These are phyloP conservation scores for Alternaria postmessia DNA, from an alignment of 2,329 filamentous ascomycete genomes.

Conservation along the genomic window DNA sequence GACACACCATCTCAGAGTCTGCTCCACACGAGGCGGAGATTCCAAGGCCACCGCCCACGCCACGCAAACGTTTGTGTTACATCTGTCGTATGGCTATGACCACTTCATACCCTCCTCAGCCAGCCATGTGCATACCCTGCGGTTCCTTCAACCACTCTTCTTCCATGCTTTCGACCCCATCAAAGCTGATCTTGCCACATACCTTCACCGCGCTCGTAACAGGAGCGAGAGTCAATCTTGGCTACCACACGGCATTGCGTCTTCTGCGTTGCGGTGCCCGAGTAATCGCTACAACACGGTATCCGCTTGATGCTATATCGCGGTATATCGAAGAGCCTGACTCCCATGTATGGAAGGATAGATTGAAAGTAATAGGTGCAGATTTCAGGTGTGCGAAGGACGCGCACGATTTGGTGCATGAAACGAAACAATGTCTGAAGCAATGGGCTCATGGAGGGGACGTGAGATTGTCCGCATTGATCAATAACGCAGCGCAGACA, in stretches of 20 bases:
- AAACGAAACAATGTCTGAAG: conserved; percentile 17
- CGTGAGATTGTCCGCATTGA: conserved; percentile 4
- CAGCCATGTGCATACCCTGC: conserved; percentile 18
- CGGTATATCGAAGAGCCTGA: conserved; percentile 16
- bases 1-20: not conserved
- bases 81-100: conserved; percentile 15
- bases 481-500: conserved; percentile 26
- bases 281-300: conserved; percentile 19
- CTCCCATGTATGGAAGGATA: conserved; percentile 7
- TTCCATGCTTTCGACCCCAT: conserved; percentile 11
- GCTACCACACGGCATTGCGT: conserved; percentile 18
- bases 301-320: conserved; percentile 17
- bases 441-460: conserved; percentile 9
- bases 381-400: conserved; percentile 17
- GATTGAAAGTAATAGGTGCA: conserved; percentile 13
- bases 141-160: conserved; percentile 18
- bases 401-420: conserved; percentile 12
- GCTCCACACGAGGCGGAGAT: not conserved
- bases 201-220: conserved; percentile 21
- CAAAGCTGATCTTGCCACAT: conserved; percentile 6
- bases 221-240: conserved; percentile 21
- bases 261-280: conserved; percentile 21
- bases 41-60: conserved; percentile 4
- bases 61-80: conserved; percentile 17
- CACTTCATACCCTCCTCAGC: conserved; percentile 8